Evolutionary conservation across 2,329 filamentous ascomycete species (phyloP).

Genomic region (Botryosphaeria dothidea): DNA sequence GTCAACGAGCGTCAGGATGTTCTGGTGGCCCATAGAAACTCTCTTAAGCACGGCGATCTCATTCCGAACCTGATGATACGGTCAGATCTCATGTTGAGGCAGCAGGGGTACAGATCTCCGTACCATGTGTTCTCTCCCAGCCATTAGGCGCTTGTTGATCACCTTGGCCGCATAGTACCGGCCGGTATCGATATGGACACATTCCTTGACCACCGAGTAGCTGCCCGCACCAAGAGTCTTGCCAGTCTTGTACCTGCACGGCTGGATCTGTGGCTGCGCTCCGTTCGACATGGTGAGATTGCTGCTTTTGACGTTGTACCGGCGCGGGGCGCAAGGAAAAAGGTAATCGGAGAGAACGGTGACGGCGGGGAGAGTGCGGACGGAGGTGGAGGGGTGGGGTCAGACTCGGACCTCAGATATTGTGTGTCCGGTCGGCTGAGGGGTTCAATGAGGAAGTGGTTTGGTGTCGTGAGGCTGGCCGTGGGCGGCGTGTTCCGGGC

Average conservation of each 20-base stretch:
- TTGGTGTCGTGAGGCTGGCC: not conserved
- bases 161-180: constrained; percentile 99
- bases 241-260: constrained; percentile 97
- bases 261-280: constrained; percentile 62
- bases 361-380: not conserved
- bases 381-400: not conserved
- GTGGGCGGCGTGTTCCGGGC: not conserved
- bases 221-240: constrained; percentile 96
- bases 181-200: constrained; percentile 96
- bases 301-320: not conserved
- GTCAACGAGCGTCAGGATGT: constrained; percentile 95
- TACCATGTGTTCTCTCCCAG: constrained; percentile 97
- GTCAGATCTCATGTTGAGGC: not conserved
- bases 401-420: not conserved
- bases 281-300: constrained; percentile 12
- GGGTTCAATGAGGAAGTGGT: not conserved
- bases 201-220: constrained; percentile 98
- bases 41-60: constrained; percentile 97
- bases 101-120: constrained; percentile 20
- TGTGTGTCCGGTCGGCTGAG: not conserved
- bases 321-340: not conserved
- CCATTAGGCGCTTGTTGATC: constrained; percentile 98
- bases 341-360: not conserved
- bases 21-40: constrained; percentile 99
- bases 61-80: constrained; percentile 72